These are phyloP conservation scores for Candida hungchunana DNA, from an alignment of 805 yeast species.

Conservation along the genomic window DNA sequence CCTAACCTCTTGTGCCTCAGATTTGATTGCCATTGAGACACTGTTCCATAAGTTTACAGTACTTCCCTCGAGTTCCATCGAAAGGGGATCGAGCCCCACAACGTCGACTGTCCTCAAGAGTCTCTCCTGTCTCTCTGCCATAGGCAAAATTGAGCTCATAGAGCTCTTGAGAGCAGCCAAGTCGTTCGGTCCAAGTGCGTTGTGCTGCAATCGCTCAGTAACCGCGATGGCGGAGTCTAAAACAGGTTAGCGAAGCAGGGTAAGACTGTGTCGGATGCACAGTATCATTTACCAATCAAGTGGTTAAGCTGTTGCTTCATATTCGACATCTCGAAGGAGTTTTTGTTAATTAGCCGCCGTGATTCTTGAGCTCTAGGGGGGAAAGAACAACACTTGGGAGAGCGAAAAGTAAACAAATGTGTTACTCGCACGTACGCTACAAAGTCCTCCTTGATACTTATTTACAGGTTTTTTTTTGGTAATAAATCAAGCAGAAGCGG, in stretches of 20 bases:
- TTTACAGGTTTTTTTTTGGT: no score
- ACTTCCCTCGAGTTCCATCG: constrained; percentile 25
- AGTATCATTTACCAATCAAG: constrained; percentile 16
- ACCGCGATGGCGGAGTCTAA: constrained; percentile 17
- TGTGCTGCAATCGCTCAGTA: constrained; percentile 9
- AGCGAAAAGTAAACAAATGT: no score
- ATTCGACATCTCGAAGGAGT: constrained; percentile 12
- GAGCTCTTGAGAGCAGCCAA: constrained; percentile 17
- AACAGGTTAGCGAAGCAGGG: background rate
- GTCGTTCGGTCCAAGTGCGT: constrained; percentile 13
- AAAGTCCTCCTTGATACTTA: no score
- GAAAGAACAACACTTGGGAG: no score
- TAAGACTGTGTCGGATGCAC: background rate
- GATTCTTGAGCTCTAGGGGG: no score
- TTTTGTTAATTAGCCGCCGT: background rate
- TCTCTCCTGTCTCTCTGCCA: constrained; percentile 30
- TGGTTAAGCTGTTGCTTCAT: constrained; percentile 18
- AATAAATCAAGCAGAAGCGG: background rate
- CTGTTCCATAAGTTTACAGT: constrained; percentile 37
- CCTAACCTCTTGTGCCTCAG: constrained; percentile 9
- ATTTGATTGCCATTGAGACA: constrained; percentile 26
- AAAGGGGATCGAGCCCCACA: constrained; percentile 16
- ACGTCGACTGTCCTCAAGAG: constrained; percentile 25
- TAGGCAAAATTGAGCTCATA: constrained; percentile 25
- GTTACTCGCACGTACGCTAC: no score